Evolutionary conservation across 106 monocot genomes (phyloP), one percentile per base, ranked within the genome.

Genomic region (Platanthera guangdongensis): DNA sequence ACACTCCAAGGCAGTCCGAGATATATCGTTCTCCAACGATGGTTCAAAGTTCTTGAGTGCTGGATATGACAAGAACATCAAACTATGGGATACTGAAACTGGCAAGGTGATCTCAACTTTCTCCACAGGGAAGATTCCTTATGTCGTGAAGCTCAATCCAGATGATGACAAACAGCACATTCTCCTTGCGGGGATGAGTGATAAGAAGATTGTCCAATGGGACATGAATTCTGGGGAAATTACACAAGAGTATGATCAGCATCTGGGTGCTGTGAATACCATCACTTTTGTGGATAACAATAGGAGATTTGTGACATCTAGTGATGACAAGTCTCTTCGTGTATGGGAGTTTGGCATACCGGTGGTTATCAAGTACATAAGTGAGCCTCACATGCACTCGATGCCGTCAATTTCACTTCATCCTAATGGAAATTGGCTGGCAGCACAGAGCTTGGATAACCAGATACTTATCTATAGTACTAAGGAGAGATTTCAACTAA

Each of bases 121-220:
- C 76, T 94, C 97, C 30, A 97, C 97, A 32, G 97, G 97, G 11
- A 97, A 97, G 78, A 78, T 89, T 21, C 97, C 97, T 0, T 93
- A 93, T 82, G 97, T 97, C 9, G 97, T 97, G 12, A 97, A 97
- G 86, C 91, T 97, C 30, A 94, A 97, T 30, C 97, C 97, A 0
- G 97, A 97, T 60, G 89, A 91, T 9, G 97, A 97, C 74, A 97
- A 97, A 74, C 97, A 97, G 83, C 84, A 90, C 67, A 94, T 97
- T 74, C 87, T 97, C 52, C 78, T 97, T 7, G 97, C 97, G 7
- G 97, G 97, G 25, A 97, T 90, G 91, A 97, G 94, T 50, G 97
- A 97, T 62, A 97, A 97, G 87, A 97, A 97, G 83, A 97, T 97
- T 71, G 97, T 97, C 21, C 97, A 97, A 78, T 97, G 97, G 97